Evolutionary conservation across 2,329 filamentous ascomycete species (phyloP).

Genomic region (Trichoderma aggressivum): DNA sequence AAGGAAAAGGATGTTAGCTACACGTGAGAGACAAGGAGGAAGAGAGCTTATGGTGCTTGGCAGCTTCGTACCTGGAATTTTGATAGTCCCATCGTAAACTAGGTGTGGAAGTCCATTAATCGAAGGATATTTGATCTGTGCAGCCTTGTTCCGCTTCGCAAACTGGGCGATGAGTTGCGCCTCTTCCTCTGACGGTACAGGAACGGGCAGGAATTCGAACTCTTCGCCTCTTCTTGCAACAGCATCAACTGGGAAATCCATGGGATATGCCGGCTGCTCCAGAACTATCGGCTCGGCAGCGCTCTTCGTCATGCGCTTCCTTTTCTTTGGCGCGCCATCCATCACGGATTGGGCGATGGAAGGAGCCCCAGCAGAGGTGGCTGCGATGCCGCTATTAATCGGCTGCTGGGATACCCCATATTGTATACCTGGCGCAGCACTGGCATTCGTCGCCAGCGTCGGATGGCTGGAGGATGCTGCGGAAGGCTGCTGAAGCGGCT

Average conservation of each 20-base stretch:
- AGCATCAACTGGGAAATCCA: slow-evolving; percentile 32
- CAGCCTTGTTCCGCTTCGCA: slow-evolving; percentile 36
- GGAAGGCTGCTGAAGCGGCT: slow-evolving; percentile 18
- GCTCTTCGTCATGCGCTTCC: slow-evolving; percentile 35
- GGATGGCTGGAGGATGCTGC: slow-evolving; percentile 1
- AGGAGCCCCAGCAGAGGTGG: not conserved
- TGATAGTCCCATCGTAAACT: slow-evolving; percentile 38
- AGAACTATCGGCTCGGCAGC: slow-evolving; percentile 26
- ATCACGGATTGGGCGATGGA: slow-evolving; percentile 24
- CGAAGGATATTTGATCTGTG: slow-evolving; percentile 37
- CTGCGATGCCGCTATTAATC: slow-evolving; percentile 22
- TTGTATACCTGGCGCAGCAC: slow-evolving; percentile 12
- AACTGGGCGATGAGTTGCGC: slow-evolving; percentile 37
- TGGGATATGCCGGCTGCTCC: slow-evolving; percentile 26
- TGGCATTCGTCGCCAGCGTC: not conserved
- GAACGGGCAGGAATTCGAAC: slow-evolving; percentile 31
- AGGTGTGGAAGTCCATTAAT: slow-evolving; percentile 40
- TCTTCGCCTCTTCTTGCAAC: slow-evolving; percentile 35
- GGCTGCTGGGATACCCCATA: slow-evolving; percentile 26
- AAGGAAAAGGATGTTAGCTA: not conserved
- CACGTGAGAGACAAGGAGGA: not conserved
- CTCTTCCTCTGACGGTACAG: slow-evolving; percentile 34
- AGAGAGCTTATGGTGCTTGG: not conserved
- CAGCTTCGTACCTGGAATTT: slow-evolving; percentile 34
- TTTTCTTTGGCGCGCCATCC: slow-evolving; percentile 35